Evolutionary conservation across 306 rosid genomes (phyloP).

Genomic region (Prunus dulcis): DNA sequence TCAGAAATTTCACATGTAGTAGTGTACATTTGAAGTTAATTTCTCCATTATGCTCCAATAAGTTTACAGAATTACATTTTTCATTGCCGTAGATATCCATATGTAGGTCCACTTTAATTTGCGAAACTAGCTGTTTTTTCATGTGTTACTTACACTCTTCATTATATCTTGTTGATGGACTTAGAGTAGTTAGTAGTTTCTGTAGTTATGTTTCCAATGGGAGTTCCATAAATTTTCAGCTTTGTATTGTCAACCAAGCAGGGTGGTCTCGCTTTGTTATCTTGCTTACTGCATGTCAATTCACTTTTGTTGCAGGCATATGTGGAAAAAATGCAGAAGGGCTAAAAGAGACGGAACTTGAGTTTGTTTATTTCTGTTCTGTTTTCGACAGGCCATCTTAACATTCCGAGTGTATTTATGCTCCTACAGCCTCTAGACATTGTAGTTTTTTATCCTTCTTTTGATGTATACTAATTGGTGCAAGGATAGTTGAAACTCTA

Average conservation of each 20-base stretch:
- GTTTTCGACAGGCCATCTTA: constrained; percentile 7
- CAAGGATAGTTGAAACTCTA: too few species aligned
- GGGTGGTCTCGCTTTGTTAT: neutral
- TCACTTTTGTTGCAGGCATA: constrained; percentile 59
- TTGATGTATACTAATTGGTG: too few species aligned
- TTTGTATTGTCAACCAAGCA: neutral
- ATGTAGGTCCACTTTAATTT: neutral
- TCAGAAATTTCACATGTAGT: neutral
- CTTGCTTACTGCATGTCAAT: neutral
- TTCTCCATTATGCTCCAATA: neutral
- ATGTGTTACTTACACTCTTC: neutral
- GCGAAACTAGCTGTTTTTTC: neutral
- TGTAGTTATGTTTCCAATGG: neutral
- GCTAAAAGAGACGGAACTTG: constrained; percentile 32
- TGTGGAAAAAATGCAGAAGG: constrained; percentile 70
- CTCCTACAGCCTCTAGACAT: constrained; percentile 14
- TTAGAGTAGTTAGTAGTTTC: neutral
- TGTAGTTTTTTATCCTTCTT: neutral
- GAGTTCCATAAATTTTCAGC: neutral
- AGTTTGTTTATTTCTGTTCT: constrained; percentile 14
- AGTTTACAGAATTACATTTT: neutral
- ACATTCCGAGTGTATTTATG: constrained; percentile 23
- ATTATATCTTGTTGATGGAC: neutral
- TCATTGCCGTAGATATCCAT: neutral
- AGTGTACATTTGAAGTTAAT: neutral